A percentile compares a stretch with the other conserved stretches of the same genome.
These are phyloP conservation scores for Pseudogymnoascus pannorum DNA, from an alignment of 2,329 filamentous ascomycete species.

Conservation along the genomic window DNA sequence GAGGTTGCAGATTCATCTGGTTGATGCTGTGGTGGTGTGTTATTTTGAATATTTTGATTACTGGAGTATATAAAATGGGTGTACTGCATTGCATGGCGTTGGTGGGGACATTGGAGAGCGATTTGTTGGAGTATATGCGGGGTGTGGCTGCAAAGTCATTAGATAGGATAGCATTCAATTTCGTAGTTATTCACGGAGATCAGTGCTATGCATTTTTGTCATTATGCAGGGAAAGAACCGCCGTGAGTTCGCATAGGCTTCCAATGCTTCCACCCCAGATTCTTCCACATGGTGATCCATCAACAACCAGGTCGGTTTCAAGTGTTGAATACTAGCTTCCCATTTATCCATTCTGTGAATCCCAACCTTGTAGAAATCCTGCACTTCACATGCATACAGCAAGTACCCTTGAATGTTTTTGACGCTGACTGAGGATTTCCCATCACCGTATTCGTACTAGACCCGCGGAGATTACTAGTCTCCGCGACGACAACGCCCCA, in stretches of 20 bases:
- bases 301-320: not conserved
- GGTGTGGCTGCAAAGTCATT: not conserved
- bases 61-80: not conserved
- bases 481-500: not conserved
- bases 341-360: not conserved
- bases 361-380: not conserved
- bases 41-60: not conserved
- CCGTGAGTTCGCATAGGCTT: not conserved
- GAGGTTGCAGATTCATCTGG: constrained; percentile 40
- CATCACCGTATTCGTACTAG: too few relatives aligned
- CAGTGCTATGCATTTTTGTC: not conserved
- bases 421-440: not conserved
- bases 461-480: too few relatives aligned
- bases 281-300: not conserved
- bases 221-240: not conserved
- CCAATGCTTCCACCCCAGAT: not conserved
- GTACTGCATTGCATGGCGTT: not conserved
- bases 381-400: not conserved
- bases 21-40: not conserved
- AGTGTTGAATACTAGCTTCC: not conserved
- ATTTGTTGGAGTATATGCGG: not conserved
- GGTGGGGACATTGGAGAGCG: not conserved
- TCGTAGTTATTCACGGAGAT: not conserved
- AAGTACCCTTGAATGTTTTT: not conserved
- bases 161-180: not conserved